phyloP scores from a whole-genome alignment of 352 stramenopile species.

The Thalassiosira mediterranea region DNA sequence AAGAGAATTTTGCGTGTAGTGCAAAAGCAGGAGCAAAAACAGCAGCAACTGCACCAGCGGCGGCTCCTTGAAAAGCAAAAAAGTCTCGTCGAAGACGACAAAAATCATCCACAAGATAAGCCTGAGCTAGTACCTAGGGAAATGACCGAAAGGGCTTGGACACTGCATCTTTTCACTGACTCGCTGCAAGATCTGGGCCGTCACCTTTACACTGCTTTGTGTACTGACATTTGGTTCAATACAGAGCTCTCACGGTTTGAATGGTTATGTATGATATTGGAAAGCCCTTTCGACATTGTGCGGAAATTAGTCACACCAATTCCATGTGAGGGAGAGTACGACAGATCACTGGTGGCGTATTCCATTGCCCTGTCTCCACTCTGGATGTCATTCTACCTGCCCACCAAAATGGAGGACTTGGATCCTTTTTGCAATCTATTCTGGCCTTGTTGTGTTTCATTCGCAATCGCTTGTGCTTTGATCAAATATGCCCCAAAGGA shows the following conservation, averaged over 20 bases:
- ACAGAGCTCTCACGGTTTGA: conserved; percentile 13
- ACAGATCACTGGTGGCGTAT: conserved; percentile 50
- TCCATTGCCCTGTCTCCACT: conserved; percentile 60
- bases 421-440: conserved; percentile 27
- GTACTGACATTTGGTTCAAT: conserved; percentile 7
- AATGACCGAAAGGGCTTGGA: background rate
- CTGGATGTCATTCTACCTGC: conserved; percentile 61
- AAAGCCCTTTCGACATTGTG: conserved; percentile 37
- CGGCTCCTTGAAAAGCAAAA: conserved; percentile 2
- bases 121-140: background rate
- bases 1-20: conserved; percentile 32
- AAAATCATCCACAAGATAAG: conserved; percentile 8
- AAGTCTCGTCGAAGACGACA: background rate
- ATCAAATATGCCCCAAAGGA: conserved; percentile 47
- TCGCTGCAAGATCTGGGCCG: conserved; percentile 17
- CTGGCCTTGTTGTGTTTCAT: conserved; percentile 31
- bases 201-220: conserved; percentile 15
- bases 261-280: conserved; percentile 11
- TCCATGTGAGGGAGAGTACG: conserved; percentile 65
- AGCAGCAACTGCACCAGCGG: conserved; percentile 3
- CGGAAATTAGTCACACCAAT: conserved; percentile 41
- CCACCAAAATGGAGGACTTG: conserved; percentile 20
- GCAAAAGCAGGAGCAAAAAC: conserved; percentile 21
- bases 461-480: conserved; percentile 34
- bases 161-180: conserved; percentile 1